Evolutionary conservation across 129 eudicot genomes (phyloP).

Genomic region (Flaveria sonorensis): DNA sequence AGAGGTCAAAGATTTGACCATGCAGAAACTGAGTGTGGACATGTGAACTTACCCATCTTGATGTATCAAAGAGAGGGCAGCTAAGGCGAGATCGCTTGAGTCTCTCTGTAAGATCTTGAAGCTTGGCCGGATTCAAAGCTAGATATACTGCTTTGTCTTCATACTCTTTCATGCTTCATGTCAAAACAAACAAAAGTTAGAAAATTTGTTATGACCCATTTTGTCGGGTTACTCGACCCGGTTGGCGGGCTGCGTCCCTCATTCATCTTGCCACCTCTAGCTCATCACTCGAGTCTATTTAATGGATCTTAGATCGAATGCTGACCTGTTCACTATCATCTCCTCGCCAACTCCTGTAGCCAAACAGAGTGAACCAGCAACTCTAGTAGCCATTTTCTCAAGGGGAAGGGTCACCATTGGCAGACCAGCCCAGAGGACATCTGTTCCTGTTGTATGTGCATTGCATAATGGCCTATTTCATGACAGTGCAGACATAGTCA

Average conservation of each 20-base stretch:
- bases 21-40: neutral
- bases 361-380: constrained; percentile 93
- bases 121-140: constrained; percentile 72
- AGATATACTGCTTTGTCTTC: constrained; percentile 89
- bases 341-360: constrained; percentile 89
- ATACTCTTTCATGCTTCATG: constrained; percentile 75
- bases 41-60: constrained; percentile 75
- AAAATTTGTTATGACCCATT: neutral
- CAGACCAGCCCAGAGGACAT: constrained; percentile 98
- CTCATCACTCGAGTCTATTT: neutral
- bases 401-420: constrained; percentile 99
- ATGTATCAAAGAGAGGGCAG: constrained; percentile 88
- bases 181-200: neutral
- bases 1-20: neutral
- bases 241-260: neutral
- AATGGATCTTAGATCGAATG: neutral
- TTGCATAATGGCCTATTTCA: constrained; percentile 81
- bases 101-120: constrained; percentile 68
- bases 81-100: constrained; percentile 76
- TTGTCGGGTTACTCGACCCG: neutral
- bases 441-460: constrained; percentile 98
- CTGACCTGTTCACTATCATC: constrained; percentile 71
- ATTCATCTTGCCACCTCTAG: neutral
- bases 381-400: constrained; percentile 98
- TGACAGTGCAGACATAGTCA: constrained; percentile 15